Evolutionary conservation across 2,329 filamentous ascomycete genomes (phyloP).

Genomic region (Verticillium isaacii): DNA sequence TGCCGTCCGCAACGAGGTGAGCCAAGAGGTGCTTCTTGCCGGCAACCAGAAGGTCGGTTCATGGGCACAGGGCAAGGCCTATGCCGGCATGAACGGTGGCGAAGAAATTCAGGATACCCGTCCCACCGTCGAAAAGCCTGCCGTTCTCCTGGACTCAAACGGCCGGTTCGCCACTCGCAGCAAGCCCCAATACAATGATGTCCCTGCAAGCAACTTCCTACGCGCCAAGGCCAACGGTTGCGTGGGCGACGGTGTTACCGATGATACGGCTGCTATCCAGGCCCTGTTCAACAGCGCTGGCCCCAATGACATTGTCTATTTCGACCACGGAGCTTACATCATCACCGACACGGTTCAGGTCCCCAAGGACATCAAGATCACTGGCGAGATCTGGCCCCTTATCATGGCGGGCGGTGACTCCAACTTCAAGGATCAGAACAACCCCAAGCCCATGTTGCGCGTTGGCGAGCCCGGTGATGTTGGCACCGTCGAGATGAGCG

Average conservation of each 20-base stretch:
- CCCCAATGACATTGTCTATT: constrained; percentile 63
- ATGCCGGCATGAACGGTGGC: constrained; percentile 43
- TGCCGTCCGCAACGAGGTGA: constrained; percentile 58
- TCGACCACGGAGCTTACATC: constrained; percentile 71
- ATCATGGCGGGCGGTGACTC: constrained; percentile 74
- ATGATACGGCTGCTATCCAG: constrained; percentile 85
- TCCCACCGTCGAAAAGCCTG: constrained; percentile 57
- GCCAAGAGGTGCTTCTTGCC: constrained; percentile 55
- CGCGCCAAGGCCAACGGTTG: constrained; percentile 80
- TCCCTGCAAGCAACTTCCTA: constrained; percentile 66
- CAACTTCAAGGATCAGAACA: constrained; percentile 67
- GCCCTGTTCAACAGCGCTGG: constrained; percentile 65
- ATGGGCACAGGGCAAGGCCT: constrained; percentile 77
- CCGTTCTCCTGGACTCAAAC: constrained; percentile 53
- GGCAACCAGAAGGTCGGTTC: constrained; percentile 65
- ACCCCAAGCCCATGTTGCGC: constrained; percentile 81
- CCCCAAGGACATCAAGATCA: constrained; percentile 78
- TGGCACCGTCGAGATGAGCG: constrained; percentile 81
- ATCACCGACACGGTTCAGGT: constrained; percentile 66
- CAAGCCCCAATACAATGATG: constrained; percentile 80
- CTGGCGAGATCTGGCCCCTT: constrained; percentile 86
- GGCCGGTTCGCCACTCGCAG: constrained; percentile 76
- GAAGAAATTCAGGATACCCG: constrained; percentile 57
- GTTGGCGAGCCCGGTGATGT: constrained; percentile 72
- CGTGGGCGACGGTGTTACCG: constrained; percentile 79